Evolutionary conservation across 2,329 filamentous ascomycete species (phyloP), one percentile per base, ranked within the genome.

Genomic region (Colletotrichum noveboracense): DNA sequence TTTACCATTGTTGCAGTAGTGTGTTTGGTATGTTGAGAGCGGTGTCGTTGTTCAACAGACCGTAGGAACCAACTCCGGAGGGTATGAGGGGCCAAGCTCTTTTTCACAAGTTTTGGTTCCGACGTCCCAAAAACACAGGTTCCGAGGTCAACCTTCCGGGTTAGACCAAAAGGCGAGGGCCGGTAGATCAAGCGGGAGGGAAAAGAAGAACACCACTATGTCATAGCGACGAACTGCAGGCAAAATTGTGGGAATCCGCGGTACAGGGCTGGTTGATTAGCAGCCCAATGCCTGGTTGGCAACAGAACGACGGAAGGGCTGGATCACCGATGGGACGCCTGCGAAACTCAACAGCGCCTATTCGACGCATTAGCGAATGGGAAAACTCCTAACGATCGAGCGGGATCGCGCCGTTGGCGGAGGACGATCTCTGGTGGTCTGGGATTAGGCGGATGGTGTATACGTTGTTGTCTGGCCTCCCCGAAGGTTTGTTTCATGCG

Each of bases 1-100:
- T 80, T 80, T 24, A 80, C 79, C 79, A 80, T 80, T 58, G 4
- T 73, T 61, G 43, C 21, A 18, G 21, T 28, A 30, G 30, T 34
- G 13, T 21, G 18, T 4, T 32, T 14, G 7, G n/a, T n/a, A 21
- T 43, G 36, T 16, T 2, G n/a, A 12, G 34, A n/a, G 34, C 18
- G 34, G 21, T 7, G 14, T 18, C 32, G 28, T 32, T 60, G n/a
- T 21, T 18, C n/a, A 30, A 8, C 12, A 64, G 13, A 5, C 21
- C 18, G 21, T 24, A 70, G 30, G 43, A 30, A 21, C 28, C 2
- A 5, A 48, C 10, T 62, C 18, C 24, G 52, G 48, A 30, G 21
- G 18, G 24, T 28, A 55, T 13, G 66, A 69, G 65, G 74, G 65
- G 55, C 48, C 62, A 26, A 71, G 65, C 38, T 74, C 61, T 30